Conservation (phyloP, 73 alveolate species). For the Tetrahymena malaccensis region DNA sequence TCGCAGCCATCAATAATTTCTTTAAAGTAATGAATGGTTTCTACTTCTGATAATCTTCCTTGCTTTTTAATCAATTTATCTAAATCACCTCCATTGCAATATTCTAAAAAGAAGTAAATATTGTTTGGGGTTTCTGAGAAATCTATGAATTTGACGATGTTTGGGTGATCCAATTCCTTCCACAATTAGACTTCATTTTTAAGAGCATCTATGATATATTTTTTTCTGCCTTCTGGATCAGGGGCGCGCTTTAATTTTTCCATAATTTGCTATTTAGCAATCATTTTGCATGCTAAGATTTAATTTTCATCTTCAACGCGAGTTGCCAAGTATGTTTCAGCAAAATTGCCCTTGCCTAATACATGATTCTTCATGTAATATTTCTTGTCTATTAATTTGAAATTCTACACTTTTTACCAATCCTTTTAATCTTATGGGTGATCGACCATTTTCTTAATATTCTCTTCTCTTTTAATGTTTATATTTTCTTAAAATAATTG, state of each 20-base stretch:
- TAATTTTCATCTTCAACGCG: slow-evolving; percentile 23
- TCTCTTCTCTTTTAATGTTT: not conserved
- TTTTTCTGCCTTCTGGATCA: slow-evolving; percentile 26
- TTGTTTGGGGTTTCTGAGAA: slow-evolving; percentile 37
- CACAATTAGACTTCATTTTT: slow-evolving; percentile 33
- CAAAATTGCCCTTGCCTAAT: slow-evolving; percentile 40
- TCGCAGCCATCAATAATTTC: slow-evolving; percentile 30
- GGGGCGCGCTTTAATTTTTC: slow-evolving; percentile 15
- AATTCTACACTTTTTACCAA: not conserved
- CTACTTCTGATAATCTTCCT: slow-evolving; percentile 14
- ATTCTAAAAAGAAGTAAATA: slow-evolving; percentile 38
- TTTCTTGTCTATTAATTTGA: slow-evolving; percentile 29
- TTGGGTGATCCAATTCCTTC: slow-evolving; percentile 35
- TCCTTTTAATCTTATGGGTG: not conserved
- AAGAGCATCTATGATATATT: slow-evolving; percentile 12
- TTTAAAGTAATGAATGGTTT: slow-evolving; percentile 12
- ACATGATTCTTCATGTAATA: slow-evolving; percentile 26
- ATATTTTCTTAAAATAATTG: not conserved
- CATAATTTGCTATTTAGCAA: slow-evolving; percentile 33
- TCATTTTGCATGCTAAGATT: slow-evolving; percentile 33
- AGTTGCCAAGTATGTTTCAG: slow-evolving; percentile 43
- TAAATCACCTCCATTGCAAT: slow-evolving; percentile 33
- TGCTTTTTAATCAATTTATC: slow-evolving; percentile 7
- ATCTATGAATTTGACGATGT: slow-evolving; percentile 34
- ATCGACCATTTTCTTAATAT: not conserved